Evolutionary conservation across 2,329 filamentous ascomycete genomes (phyloP), one percentile per base, ranked within the genome.

Genomic region (Neospermospora avenae): DNA sequence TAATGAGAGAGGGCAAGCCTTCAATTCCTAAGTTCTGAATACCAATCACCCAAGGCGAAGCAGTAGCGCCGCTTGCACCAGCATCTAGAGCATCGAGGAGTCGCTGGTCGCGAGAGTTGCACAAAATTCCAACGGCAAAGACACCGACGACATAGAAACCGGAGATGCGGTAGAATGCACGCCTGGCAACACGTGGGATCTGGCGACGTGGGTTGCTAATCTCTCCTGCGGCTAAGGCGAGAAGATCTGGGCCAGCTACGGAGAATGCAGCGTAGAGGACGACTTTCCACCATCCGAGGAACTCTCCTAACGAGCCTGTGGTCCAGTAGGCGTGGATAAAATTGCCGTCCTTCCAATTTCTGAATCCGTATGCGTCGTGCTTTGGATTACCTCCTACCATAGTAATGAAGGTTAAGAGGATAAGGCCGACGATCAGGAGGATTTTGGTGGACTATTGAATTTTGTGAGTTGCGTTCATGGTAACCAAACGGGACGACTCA

Each of bases 351-450:
- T 79, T 76, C 83, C 84, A 87, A 71, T 82, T 83, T 20, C 83
- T 80, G 71, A 92, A 92, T 1, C 89, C 89, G 65, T 89, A 91
- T 0, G 81, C 77, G 65, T 91, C 87, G 31, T 82, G 77, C 1
- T 84, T 71, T 0, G 91, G 91, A 67, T 95, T 95, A 1, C 88
- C 90, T 4, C 90, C 91, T 0, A 93, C 75, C 88, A 93, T 93
- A 63, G 85, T 85, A 65, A 95, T 80, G 70, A 95, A 90, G 3
- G 90, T 93, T 74, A 89, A 92, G 64, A 84, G 65, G 65, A 92
- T 82, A 59, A 92, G 78, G 0, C 83, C 87, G 37, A 90, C 73
- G 60, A 82, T 83, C 44, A 83, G 72, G 13, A 84, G 64, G 20
- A 84, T 76, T 66, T 84, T 83, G 48, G 56, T 58, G n/a, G 56